These are phyloP conservation scores for Hirschfeldia incana DNA, from an alignment of 345 rosid genomes.

Conservation along the genomic window DNA sequence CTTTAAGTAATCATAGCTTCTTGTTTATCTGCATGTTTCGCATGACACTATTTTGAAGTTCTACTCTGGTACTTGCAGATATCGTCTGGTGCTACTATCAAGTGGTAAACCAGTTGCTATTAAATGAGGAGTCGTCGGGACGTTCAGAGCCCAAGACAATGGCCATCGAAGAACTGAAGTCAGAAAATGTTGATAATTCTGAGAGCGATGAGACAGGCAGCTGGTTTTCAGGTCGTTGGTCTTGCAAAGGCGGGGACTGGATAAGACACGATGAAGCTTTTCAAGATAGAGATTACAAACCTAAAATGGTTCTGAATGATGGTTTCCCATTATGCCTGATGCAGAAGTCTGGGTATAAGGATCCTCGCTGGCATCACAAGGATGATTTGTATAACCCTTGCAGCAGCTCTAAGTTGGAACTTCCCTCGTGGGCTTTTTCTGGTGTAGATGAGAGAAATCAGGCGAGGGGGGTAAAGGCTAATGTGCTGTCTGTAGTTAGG, in stretches of 20 bases:
- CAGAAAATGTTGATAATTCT: constrained; percentile 47
- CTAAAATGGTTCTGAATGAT: constrained; percentile 82
- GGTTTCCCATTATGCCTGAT: constrained; percentile 93
- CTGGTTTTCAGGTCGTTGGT: constrained; percentile 79
- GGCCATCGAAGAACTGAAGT: constrained; percentile 47
- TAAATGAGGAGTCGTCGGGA: constrained; percentile 43
- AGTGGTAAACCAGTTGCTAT: constrained; percentile 34
- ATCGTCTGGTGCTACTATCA: constrained; percentile 45
- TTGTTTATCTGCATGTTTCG: constrained; percentile 22
- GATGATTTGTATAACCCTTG: constrained; percentile 83
- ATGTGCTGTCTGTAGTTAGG: constrained; percentile 75
- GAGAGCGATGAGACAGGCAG: constrained; percentile 50
- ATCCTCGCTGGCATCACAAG: constrained; percentile 90
- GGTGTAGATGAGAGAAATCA: constrained; percentile 71
- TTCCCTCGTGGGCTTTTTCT: constrained; percentile 90
- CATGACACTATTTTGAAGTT: constrained; percentile 22
- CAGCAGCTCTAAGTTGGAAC: constrained; percentile 81
- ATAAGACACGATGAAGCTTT: constrained; percentile 77
- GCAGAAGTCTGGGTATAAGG: constrained; percentile 87
- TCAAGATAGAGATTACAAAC: constrained; percentile 62
- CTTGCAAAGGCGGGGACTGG: constrained; percentile 99
- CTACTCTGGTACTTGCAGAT: constrained; percentile 45
- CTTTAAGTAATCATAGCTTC: constrained; percentile 22
- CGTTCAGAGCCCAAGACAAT: constrained; percentile 40
- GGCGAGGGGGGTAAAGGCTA: constrained; percentile 76